Evolutionary conservation across 2,329 filamentous ascomycete genomes (phyloP).

Genomic region (Teratosphaeriaceae sp.): DNA sequence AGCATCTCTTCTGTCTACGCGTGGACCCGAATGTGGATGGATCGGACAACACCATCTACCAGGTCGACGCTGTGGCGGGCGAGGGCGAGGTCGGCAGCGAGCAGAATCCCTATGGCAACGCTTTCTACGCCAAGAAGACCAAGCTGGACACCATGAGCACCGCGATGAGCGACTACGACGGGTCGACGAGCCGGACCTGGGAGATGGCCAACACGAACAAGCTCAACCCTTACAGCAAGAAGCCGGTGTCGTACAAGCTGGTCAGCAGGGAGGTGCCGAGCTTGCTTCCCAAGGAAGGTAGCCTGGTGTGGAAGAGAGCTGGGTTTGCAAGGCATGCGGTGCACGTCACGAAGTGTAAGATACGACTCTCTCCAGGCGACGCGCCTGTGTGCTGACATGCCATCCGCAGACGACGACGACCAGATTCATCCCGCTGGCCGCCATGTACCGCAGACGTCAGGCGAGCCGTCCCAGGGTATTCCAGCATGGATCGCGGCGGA

Average conservation of each 20-base stretch:
- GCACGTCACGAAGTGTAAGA: constrained; percentile 80
- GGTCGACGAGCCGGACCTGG: constrained; percentile 74
- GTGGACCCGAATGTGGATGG: constrained; percentile 85
- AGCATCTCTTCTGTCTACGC: constrained; percentile 88
- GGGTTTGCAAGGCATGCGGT: constrained; percentile 82
- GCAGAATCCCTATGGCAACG: constrained; percentile 86
- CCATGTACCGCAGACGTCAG: constrained; percentile 82
- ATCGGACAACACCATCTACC: constrained; percentile 74
- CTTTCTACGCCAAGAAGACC: constrained; percentile 79
- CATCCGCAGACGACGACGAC: constrained; percentile 60
- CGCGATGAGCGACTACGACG: constrained; percentile 73
- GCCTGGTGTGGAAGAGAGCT: constrained; percentile 82
- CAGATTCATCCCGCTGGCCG: constrained; percentile 80
- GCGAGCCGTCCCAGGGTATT: constrained; percentile 66
- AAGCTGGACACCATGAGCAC: constrained; percentile 65
- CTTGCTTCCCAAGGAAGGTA: constrained; percentile 71
- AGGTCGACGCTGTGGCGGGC: constrained; percentile 67
- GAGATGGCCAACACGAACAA: constrained; percentile 82
- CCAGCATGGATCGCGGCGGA: constrained; percentile 69
- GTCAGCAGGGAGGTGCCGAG: constrained; percentile 77
- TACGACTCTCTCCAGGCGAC: not conserved
- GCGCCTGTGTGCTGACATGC: not conserved
- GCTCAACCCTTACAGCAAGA: constrained; percentile 78
- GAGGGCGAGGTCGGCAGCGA: constrained; percentile 69
- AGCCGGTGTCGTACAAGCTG: constrained; percentile 81